Evolutionary conservation across 192 early-diverging fungal species (phyloP).

Genomic region (Dispira simplex): DNA sequence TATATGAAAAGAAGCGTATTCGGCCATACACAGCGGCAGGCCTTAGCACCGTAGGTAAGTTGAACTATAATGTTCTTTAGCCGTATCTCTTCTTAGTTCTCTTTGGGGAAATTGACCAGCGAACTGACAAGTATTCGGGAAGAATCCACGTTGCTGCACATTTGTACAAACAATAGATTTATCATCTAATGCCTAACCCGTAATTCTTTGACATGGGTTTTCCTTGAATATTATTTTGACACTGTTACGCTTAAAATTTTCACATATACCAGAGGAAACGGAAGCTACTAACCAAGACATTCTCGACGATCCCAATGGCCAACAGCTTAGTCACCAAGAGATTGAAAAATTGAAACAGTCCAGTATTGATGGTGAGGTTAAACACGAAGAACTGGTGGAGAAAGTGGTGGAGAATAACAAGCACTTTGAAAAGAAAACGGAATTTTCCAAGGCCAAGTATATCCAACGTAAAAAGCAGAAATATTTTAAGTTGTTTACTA

Average conservation of each 20-base stretch:
- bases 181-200: no score
- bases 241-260: no score
- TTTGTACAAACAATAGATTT: no score
- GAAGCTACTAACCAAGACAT: slow-evolving; percentile 73
- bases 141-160: no score
- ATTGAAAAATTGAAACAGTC: slow-evolving; percentile 71
- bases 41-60: slow-evolving; percentile 21
- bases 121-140: no score
- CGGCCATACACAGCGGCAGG: slow-evolving; percentile 19
- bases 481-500: slow-evolving; percentile 72
- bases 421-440: slow-evolving; percentile 84
- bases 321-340: slow-evolving; percentile 65
- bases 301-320: slow-evolving; percentile 49
- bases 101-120: no score
- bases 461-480: slow-evolving; percentile 75
- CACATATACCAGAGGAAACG: slow-evolving; percentile 39
- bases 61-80: slow-evolving; percentile 3
- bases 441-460: slow-evolving; percentile 92
- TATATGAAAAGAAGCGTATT: slow-evolving; percentile 40
- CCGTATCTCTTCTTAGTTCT: no score
- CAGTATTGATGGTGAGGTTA: slow-evolving; percentile 47
- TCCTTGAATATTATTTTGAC: no score
- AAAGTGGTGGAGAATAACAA: slow-evolving; percentile 67
- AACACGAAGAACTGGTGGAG: slow-evolving; percentile 56
- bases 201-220: no score